Percentiles rank a stretch among this genome's conserved stretches.
These are phyloP conservation scores for Lactarius indigo DNA, from an alignment of 768 basidiomycete genomes.

Conservation along the genomic window DNA sequence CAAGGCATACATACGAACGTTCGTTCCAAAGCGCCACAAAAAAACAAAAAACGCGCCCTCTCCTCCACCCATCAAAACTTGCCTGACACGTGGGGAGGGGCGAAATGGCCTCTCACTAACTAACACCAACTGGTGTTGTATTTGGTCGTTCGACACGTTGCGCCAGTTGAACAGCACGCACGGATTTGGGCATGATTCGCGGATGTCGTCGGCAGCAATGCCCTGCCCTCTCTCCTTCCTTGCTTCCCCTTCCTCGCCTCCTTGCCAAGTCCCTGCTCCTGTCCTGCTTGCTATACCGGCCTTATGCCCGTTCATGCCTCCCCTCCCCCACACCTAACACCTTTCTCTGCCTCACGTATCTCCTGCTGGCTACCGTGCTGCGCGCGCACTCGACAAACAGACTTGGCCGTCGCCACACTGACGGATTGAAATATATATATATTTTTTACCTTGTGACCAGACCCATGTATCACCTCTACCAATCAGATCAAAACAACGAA, in stretches of 20 bases:
- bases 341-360: conserved; percentile 15
- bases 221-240: neutral
- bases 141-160: neutral
- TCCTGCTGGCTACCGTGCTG: conserved; percentile 17
- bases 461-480: too few relatives aligned
- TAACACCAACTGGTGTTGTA: neutral
- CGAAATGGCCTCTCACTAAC: neutral
- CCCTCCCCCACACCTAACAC: conserved; percentile 1
- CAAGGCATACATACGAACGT: neutral
- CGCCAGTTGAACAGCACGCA: neutral
- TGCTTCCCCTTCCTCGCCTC: neutral
- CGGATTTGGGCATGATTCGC: conserved; percentile 3
- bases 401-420: neutral
- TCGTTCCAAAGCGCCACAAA: neutral
- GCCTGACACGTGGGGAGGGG: neutral
- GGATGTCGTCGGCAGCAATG: conserved; percentile 1
- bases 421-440: neutral
- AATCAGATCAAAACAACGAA: too few relatives aligned
- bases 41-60: neutral
- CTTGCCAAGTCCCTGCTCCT: neutral
- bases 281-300: neutral
- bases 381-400: neutral
- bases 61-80: neutral
- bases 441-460: neutral
- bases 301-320: conserved; percentile 8